Conservation (phyloP, 1,139 yeast genomes). For the Eremothecium gossypii region DNA sequence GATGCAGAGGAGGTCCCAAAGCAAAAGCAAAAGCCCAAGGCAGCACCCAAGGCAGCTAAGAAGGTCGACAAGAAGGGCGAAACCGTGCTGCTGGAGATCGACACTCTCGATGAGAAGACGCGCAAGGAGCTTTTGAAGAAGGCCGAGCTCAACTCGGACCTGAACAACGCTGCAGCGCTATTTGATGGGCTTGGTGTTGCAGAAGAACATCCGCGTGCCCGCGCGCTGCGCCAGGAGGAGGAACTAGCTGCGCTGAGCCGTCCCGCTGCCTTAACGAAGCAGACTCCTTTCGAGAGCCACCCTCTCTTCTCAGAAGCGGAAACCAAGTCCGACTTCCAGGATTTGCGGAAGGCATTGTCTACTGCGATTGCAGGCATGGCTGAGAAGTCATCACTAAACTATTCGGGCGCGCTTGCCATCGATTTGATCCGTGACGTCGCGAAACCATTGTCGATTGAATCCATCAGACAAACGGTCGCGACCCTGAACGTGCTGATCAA, state of each 20-base stretch:
- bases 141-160: slow-evolving; percentile 77
- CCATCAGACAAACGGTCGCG: slow-evolving; percentile 74
- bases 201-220: slow-evolving; percentile 64
- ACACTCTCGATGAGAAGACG: slow-evolving; percentile 54
- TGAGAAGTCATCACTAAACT: slow-evolving; percentile 55
- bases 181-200: slow-evolving; percentile 79
- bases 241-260: slow-evolving; percentile 32
- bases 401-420: slow-evolving; percentile 66
- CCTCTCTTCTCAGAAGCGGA: slow-evolving; percentile 70
- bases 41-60: slow-evolving; percentile 36
- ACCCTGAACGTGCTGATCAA: slow-evolving; percentile 74
- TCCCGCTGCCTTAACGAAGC: slow-evolving; percentile 42
- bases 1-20: slow-evolving; percentile 52
- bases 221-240: slow-evolving; percentile 43
- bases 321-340: slow-evolving; percentile 74
- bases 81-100: slow-evolving; percentile 42
- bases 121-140: slow-evolving; percentile 64
- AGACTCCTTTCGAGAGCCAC: slow-evolving; percentile 61
- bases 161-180: slow-evolving; percentile 86
- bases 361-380: slow-evolving; percentile 58
- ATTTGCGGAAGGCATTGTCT: slow-evolving; percentile 67
- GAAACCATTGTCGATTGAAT: slow-evolving; percentile 73
- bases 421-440: slow-evolving; percentile 80
- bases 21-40: slow-evolving; percentile 31
- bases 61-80: slow-evolving; percentile 21